These are phyloP conservation scores for Hymenoscyphus fraxineus DNA, from an alignment of 2,329 filamentous ascomycete species.

Conservation along the genomic window DNA sequence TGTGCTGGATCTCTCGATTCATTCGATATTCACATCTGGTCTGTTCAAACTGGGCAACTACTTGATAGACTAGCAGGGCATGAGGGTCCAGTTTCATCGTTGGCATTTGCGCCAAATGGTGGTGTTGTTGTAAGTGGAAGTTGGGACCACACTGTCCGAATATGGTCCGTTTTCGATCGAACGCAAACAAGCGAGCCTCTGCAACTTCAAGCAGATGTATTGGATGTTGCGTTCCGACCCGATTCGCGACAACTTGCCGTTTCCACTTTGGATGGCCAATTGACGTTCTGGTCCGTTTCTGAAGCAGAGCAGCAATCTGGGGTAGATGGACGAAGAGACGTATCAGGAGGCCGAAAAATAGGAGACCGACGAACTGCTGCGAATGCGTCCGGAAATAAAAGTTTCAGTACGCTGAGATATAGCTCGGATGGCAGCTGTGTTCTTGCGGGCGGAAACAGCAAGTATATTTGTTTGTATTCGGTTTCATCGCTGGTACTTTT, in stretches of 20 bases:
- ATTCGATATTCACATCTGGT: slow-evolving; percentile 98
- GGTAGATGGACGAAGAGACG: slow-evolving; percentile 85
- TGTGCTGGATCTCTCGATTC: slow-evolving; percentile 93
- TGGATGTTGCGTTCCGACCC: slow-evolving; percentile 81
- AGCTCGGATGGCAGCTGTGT: slow-evolving; percentile 90
- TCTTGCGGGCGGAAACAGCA: slow-evolving; percentile 90
- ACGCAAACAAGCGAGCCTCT: slow-evolving; percentile 94
- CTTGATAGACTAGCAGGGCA: slow-evolving; percentile 88
- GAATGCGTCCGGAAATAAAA: slow-evolving; percentile 85
- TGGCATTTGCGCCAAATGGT: slow-evolving; percentile 87
- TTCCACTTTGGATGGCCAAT: slow-evolving; percentile 86
- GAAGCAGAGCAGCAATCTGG: slow-evolving; percentile 83
- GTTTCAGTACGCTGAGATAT: slow-evolving; percentile 83
- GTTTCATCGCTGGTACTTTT: slow-evolving; percentile 85
- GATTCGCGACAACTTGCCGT: slow-evolving; percentile 89
- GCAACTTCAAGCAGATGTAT: slow-evolving; percentile 85
- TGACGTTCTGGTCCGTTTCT: slow-evolving; percentile 91
- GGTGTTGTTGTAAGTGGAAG: slow-evolving; percentile 82
- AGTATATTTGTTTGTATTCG: slow-evolving; percentile 98
- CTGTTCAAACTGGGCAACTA: slow-evolving; percentile 92
- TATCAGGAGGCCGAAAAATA: slow-evolving; percentile 85
- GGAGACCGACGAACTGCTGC: slow-evolving; percentile 87
- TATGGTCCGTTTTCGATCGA: slow-evolving; percentile 93
- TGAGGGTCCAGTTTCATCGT: slow-evolving; percentile 84
- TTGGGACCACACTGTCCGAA: slow-evolving; percentile 92